Base-by-base conservation (phyloP, 257 asterid species). In the Solanum tarijense region DNA sequence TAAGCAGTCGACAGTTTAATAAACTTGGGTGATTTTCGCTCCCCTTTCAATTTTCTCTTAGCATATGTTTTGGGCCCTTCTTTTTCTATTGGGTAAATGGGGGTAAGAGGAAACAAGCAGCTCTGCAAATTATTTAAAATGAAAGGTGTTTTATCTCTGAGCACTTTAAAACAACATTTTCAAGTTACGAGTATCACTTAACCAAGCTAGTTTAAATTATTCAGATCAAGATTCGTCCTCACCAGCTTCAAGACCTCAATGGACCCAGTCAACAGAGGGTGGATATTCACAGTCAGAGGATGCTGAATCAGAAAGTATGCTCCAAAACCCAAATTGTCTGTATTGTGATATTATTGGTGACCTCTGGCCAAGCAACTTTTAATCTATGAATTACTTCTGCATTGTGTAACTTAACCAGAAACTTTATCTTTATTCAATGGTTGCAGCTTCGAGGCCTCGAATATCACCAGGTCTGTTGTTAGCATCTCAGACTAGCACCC, bases 401-500 rank as follows among this genome's bases (percentile, higher is more conserved):
- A 9, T 72, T 62, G 14, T 62, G 55, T 60, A 68, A 20, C 60
- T n/a, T 31, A 38, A 11, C 21, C 46, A 86, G 68, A 75, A 60
- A 88, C 25, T 14, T 52, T 87, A 32, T 86, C 20, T 46, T 84
- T 88, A 66, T 25, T 79, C 60, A 68, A 20, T 86, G 83, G 7
- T 86, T 66, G 87, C 91, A 94, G 96, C 91, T 27, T 55, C 85
- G 66, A 92, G 92, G 91, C 94, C 97, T 1, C 98, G 96, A 25
- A 87, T 90, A 87, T 88, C 98, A 18, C 93, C 89, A 48, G 93
- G 96, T 89, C 86, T 92, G 84, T 87, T 94, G 91, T 91, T 94
- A 68, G 98, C 96, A 68, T 97, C 99, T 12, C 98, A 97, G 86
- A 89, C 92, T 68, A 94, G 89, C 92, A 97, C 99, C 20, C 99